Evolutionary conservation across 352 stramenopile species (phyloP), one percentile per base, ranked within the genome.

Genomic region (Plasmopara muralis): DNA sequence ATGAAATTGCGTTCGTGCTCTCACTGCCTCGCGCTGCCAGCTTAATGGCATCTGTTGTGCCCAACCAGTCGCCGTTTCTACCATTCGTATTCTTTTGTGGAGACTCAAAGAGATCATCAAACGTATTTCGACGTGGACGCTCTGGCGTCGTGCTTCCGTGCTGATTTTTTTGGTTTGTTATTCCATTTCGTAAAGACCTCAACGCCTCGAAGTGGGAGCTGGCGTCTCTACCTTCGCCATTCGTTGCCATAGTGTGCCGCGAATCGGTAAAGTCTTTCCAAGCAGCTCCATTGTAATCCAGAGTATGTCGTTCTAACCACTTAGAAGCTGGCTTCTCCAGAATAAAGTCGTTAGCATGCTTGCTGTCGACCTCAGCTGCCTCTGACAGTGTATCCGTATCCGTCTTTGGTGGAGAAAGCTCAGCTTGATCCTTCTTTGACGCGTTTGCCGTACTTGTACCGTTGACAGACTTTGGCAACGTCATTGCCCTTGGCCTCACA

Each of bases 21-120:
- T 50, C 52, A 28, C 35, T 55, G 44, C 41, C 31, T 50, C 49
- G 34, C 43, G 53, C 39, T 56, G 38, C 16, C 60, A 51, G 66
- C 34, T 30, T 45, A 46, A 38, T 40, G 31, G 48, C 45, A 15
- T 37, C 43, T 35, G 20, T 25, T 25, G 20, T 25, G 20, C 20
- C 3, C 20, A 25, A 25, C 20, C 20, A 25, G 20, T 53, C 34
- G 31, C 10, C 10, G 10, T 35, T 35, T 8, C 31, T 35, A 25
- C 12, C 20, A 20, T 16, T 20, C 43, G 48, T 10, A 37, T 40
- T 55, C 41, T 53, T 57, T 49, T 70, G 78, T 10, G 80, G 77
- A n/a, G 76, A 85, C 30, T 77, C 71, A 20, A 91, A 91, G 13
- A 91, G 55, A 47, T 81, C 70, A 56, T 89, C 77, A 55, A 91